Evolutionary conservation across 1,284 basidiomycete species (phyloP), one percentile per base, ranked within the genome.

Genomic region (Melampsora americana): DNA sequence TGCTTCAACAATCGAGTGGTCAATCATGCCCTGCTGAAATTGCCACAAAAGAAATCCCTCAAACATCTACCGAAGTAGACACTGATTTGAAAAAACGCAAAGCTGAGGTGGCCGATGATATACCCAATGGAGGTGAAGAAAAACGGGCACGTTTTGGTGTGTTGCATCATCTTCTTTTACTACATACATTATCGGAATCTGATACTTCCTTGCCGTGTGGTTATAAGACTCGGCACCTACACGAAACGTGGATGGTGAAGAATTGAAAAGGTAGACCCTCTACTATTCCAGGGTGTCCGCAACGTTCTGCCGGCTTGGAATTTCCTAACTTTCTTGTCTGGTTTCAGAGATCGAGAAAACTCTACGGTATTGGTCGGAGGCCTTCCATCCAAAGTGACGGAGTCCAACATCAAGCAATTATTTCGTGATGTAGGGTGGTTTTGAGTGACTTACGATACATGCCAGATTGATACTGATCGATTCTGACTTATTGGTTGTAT

Each of bases 291-390:
- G 14, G 42, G 42, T 16, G 14, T 44, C 14, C 9, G 16, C 11
- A 44, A 64, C 61, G 30, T 28, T 39, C 20, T n/a, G 30, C 5
- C 14, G 20, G 32, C 20, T 64, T 30, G 7, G 1, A 9, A 30
- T 64, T 5, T 64, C 14, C 28, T 64, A 64, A 14, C 26, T 20
- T 28, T 12, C 61, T 3, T 28, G 16, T 28, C 6, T 28, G 23
- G 48, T 50, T 11, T 1, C 79, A 94, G 95, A 77, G 96, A 99
- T 84, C 92, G 96, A 67, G 96, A 99, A 84, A 92, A 98, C 80
- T 89, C 89, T 50, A 96, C 94, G 0, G 90, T 98, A 1, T 90
- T 98, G 69, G 90, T 97, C 6, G 87, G 89, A 0, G 88, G 90
- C 39, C 84, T 97, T 9, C 88, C 89, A 0, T 62, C 83, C 0